A percentile compares a stretch with the other conserved stretches of the same genome.
Evolutionary conservation across 2,329 filamentous ascomycete genomes (phyloP).

Genomic region (Trichoderma sp.): DNA sequence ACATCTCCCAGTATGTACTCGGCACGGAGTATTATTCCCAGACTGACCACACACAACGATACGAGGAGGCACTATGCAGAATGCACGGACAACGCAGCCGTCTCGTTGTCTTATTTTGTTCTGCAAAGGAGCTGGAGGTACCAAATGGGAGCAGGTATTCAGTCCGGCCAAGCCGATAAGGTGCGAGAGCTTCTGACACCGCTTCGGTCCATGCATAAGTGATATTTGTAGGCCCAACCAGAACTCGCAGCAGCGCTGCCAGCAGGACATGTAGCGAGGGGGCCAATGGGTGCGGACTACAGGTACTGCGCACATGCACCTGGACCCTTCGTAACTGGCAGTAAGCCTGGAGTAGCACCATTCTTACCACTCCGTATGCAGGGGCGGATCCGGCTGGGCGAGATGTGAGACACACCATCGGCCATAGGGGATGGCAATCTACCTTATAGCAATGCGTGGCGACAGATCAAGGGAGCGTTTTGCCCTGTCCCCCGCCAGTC

Average conservation of each 20-base stretch:
- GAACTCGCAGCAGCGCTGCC: neutral
- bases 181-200: slow-evolving; percentile 25
- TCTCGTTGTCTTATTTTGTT: neutral
- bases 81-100: slow-evolving; percentile 14
- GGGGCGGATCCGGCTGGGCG: slow-evolving; percentile 8
- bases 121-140: neutral
- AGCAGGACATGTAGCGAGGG: neutral
- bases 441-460: slow-evolving; percentile 15
- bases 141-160: neutral
- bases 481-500: neutral
- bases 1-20: neutral
- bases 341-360: neutral
- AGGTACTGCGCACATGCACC: neutral
- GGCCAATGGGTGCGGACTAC: neutral
- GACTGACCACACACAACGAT: neutral
- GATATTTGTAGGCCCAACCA: slow-evolving; percentile 1
- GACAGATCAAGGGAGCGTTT: slow-evolving; percentile 19
- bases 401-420: slow-evolving; percentile 8
- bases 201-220: slow-evolving; percentile 6
- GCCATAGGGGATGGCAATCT: neutral
- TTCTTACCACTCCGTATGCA: slow-evolving; percentile 14
- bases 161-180: slow-evolving; percentile 19
- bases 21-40: neutral
- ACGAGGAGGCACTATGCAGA: neutral
- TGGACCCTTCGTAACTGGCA: neutral